Percentiles rank a stretch among this genome's conserved stretches.
Evolutionary conservation across 805 yeast genomes (phyloP).

Genomic region (Candida hungchunana): DNA sequence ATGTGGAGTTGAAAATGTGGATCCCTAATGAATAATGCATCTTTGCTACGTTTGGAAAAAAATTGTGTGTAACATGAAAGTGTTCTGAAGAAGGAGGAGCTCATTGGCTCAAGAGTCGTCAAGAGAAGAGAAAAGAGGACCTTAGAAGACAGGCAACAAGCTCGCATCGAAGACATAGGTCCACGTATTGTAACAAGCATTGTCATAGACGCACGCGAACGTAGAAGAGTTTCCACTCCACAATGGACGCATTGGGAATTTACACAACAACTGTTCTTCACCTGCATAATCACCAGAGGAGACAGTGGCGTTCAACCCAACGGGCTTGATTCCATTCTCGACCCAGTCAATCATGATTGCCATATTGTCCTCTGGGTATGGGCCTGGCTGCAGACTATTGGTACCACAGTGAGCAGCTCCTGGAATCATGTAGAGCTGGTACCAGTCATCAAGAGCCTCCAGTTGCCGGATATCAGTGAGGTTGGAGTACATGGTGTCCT

Average conservation of each 20-base stretch:
- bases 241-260: slow-evolving; percentile 4
- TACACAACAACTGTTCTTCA: slow-evolving; percentile 2
- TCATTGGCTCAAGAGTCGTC: too few relatives aligned
- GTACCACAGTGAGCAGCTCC: slow-evolving; percentile 4
- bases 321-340: slow-evolving; percentile 1
- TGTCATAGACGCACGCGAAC: slow-evolving; percentile 2
- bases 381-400: slow-evolving; percentile 4
- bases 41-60: too few relatives aligned
- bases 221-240: slow-evolving; percentile 1
- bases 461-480: slow-evolving; percentile 1
- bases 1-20: slow-evolving; percentile 22
- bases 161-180: slow-evolving; percentile 2
- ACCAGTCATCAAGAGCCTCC: slow-evolving; percentile 1
- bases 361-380: slow-evolving; percentile 4
- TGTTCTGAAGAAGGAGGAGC: too few relatives aligned
- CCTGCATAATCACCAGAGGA: slow-evolving; percentile 1
- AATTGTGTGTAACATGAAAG: too few relatives aligned
- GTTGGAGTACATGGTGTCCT: slow-evolving; percentile 1
- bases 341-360: slow-evolving; percentile 4
- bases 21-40: too few relatives aligned
- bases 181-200: slow-evolving; percentile 3
- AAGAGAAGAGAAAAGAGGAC: background rate
- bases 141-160: slow-evolving; percentile 2
- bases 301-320: slow-evolving; percentile 2
- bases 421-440: slow-evolving; percentile 4